These are phyloP conservation scores for Ambrosiella beaveri DNA, from an alignment of 2,329 filamentous ascomycete genomes.

Conservation along the genomic window DNA sequence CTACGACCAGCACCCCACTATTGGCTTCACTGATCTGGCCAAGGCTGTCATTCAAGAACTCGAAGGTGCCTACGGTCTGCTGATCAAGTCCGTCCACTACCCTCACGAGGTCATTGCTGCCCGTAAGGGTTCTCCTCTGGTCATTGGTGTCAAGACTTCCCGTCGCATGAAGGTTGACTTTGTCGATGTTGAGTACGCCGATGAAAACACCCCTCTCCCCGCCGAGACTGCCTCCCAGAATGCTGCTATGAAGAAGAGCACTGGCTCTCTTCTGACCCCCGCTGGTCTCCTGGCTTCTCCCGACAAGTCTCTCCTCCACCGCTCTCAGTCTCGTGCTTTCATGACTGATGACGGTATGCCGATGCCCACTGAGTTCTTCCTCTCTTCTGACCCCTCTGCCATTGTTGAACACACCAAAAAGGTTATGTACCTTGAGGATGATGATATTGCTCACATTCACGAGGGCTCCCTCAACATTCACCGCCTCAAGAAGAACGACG, in stretches of 20 bases:
- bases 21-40: constrained; percentile 89
- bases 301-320: constrained; percentile 95
- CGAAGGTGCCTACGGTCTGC: constrained; percentile 88
- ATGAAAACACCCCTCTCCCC: constrained; percentile 66
- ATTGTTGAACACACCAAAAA: constrained; percentile 99
- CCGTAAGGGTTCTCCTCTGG: constrained; percentile 92
- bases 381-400: constrained; percentile 93
- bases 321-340: constrained; percentile 96
- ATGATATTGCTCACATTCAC: constrained; percentile 98
- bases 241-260: constrained; percentile 82
- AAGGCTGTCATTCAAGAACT: constrained; percentile 98
- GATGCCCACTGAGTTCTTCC: constrained; percentile 97
- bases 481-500: constrained; percentile 90
- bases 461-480: constrained; percentile 98
- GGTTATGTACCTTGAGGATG: constrained; percentile 97
- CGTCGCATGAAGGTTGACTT: constrained; percentile 99
- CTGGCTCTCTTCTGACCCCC: constrained; percentile 48
- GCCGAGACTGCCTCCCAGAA: constrained; percentile 94
- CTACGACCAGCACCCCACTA: constrained; percentile 80
- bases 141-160: constrained; percentile 85
- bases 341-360: constrained; percentile 96
- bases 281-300: constrained; percentile 57
- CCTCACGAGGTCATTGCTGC: constrained; percentile 95
- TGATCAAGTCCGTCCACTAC: constrained; percentile 97
- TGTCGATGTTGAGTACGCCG: constrained; percentile 92